Percentiles rank a stretch among this genome's conserved stretches.
These are phyloP conservation scores for Xerocomellus dryophilus DNA, from an alignment of 768 basidiomycete species.

Conservation along the genomic window DNA sequence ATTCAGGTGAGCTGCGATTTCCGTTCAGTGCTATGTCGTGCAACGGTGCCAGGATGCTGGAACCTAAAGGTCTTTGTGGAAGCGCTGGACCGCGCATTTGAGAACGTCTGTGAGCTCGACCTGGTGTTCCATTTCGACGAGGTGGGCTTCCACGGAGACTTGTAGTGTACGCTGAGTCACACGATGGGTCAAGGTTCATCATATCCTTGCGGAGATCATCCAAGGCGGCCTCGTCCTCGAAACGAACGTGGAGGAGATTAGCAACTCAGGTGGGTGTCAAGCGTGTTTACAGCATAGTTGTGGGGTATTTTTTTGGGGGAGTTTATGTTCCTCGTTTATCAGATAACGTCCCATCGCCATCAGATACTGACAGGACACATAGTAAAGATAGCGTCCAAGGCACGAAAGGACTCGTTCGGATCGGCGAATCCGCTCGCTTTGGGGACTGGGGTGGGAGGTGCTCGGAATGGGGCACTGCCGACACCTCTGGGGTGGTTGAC, in stretches of 20 bases:
- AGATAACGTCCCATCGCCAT: neutral
- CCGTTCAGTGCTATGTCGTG: neutral
- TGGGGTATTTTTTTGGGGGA: constrained; percentile 1
- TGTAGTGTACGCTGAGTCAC: constrained; percentile 1
- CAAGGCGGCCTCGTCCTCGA: constrained; percentile 96
- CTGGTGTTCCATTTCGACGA: constrained; percentile 99
- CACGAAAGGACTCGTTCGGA: constrained; percentile 72
- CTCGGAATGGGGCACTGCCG: constrained; percentile 58
- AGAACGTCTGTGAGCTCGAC: constrained; percentile 98
- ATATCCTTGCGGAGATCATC: constrained; percentile 93
- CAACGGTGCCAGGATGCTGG: neutral
- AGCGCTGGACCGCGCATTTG: constrained; percentile 90
- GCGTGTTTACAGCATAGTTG: neutral
- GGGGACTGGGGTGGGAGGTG: constrained; percentile 57
- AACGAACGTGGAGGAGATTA: constrained; percentile 88
- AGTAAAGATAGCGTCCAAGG: constrained; percentile 71
- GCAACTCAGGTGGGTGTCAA: constrained; percentile 53
- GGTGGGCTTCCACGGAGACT: constrained; percentile 41
- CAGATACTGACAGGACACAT: constrained; percentile 15
- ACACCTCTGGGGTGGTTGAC: constrained; percentile 81
- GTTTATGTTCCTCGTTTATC: neutral
- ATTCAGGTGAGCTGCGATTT: constrained; percentile 69
- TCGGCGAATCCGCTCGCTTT: constrained; percentile 82
- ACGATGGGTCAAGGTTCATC: constrained; percentile 61
- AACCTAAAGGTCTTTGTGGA: constrained; percentile 83